Evolutionary conservation across 2,329 filamentous ascomycete genomes (phyloP).

Genomic region (Fusarium sambucinum): DNA sequence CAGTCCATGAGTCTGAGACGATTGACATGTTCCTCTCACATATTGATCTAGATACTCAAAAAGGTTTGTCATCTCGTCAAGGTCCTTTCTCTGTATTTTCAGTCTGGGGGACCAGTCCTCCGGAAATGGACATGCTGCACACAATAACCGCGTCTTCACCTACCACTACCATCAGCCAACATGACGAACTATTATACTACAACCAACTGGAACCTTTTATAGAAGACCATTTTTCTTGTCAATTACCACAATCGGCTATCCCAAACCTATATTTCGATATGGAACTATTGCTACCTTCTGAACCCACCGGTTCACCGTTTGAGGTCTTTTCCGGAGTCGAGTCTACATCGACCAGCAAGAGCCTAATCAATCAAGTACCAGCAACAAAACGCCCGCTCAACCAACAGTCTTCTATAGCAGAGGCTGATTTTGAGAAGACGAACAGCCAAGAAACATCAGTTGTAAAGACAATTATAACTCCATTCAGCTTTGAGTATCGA

Average conservation of each 20-base stretch:
- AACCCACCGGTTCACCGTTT: background rate
- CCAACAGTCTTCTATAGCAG: background rate
- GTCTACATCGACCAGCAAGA: background rate
- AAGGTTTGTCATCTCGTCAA: background rate
- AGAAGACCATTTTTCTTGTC: background rate
- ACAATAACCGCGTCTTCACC: background rate
- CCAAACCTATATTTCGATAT: background rate
- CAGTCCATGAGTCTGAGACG: background rate
- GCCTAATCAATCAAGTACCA: background rate
- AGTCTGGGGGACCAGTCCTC: background rate
- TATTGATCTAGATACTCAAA: background rate
- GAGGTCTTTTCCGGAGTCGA: background rate
- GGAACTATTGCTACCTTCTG: background rate
- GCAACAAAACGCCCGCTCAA: background rate
- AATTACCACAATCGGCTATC: background rate
- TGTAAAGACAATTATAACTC: background rate
- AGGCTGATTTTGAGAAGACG: background rate
- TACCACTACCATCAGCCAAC: background rate
- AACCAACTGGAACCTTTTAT: background rate
- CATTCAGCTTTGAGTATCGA: background rate
- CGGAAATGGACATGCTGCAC: background rate
- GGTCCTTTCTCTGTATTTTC: background rate
- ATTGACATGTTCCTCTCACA: background rate
- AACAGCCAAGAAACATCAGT: background rate
- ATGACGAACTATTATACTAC: background rate